Evolutionary conservation across 2,329 filamentous ascomycete species (phyloP).

Genomic region (Lecanicillium sp.): DNA sequence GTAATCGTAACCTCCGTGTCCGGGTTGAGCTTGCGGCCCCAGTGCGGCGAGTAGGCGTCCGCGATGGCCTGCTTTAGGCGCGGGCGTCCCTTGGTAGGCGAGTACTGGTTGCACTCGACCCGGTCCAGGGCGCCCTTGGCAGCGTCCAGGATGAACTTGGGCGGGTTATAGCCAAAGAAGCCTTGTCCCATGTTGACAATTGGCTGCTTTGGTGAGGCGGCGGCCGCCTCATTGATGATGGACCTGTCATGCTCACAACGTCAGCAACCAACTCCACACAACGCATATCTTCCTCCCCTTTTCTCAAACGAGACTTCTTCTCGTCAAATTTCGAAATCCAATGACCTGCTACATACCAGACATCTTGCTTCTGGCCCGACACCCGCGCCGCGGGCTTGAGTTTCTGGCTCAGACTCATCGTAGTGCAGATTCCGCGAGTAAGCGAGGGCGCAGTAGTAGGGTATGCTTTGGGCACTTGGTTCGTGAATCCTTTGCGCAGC

Average conservation of each 20-base stretch:
- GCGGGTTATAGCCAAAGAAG: slow-evolving; percentile 91
- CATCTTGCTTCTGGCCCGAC: slow-evolving; percentile 42
- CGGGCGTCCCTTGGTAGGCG: slow-evolving; percentile 86
- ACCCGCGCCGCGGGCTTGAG: slow-evolving; percentile 43
- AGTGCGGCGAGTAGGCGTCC: slow-evolving; percentile 84
- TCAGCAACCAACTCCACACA: background rate
- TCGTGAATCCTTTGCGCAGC: no score
- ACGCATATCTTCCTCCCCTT: background rate
- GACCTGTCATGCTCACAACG: slow-evolving; percentile 33
- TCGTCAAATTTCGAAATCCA: no score
- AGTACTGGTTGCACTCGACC: slow-evolving; percentile 98
- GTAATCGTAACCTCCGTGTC: slow-evolving; percentile 94
- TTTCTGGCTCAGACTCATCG: slow-evolving; percentile 36
- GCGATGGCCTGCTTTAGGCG: slow-evolving; percentile 89
- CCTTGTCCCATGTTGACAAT: slow-evolving; percentile 58
- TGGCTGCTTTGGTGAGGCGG: slow-evolving; percentile 53
- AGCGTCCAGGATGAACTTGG: slow-evolving; percentile 81
- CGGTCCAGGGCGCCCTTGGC: slow-evolving; percentile 82
- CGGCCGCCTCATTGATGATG: slow-evolving; percentile 59
- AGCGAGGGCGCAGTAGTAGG: no score
- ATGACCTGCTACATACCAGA: slow-evolving; percentile 32
- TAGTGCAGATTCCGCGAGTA: slow-evolving; percentile 18
- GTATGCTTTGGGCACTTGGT: no score
- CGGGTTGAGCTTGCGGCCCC: slow-evolving; percentile 73
- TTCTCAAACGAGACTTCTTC: no score